These are phyloP conservation scores for Aspergillus ibericus DNA, from an alignment of 2,329 filamentous ascomycete genomes.

Conservation along the genomic window DNA sequence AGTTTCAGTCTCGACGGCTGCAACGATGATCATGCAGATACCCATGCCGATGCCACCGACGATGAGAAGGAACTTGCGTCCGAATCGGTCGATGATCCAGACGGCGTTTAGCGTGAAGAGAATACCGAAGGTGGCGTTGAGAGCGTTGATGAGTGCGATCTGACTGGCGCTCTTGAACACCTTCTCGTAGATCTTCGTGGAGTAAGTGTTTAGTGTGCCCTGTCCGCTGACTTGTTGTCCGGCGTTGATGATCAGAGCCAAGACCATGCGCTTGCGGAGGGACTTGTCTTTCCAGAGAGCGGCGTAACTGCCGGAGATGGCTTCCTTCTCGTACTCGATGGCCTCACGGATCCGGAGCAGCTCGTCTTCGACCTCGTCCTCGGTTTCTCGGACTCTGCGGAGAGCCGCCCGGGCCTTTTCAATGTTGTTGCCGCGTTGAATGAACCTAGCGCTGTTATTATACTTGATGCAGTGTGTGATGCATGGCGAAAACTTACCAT, in stretches of 20 bases:
- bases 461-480: background rate
- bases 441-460: constrained; percentile 31
- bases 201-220: constrained; percentile 71
- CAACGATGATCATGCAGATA: constrained; percentile 67
- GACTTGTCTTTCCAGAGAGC: constrained; percentile 71
- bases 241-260: constrained; percentile 67
- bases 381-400: constrained; percentile 61
- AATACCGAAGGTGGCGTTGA: constrained; percentile 72
- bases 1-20: constrained; percentile 58
- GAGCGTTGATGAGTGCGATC: constrained; percentile 71
- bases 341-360: constrained; percentile 65
- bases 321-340: constrained; percentile 70
- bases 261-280: constrained; percentile 63
- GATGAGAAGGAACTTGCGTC: constrained; percentile 68
- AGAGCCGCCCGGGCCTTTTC: constrained; percentile 62
- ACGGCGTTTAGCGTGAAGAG: constrained; percentile 71
- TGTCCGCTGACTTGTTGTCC: constrained; percentile 73
- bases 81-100: constrained; percentile 72
- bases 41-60: constrained; percentile 68
- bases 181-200: constrained; percentile 71
- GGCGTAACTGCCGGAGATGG: constrained; percentile 61
- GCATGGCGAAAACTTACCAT: constrained; percentile 46
- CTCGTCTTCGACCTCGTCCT: constrained; percentile 67
- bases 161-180: constrained; percentile 60
- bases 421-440: constrained; percentile 61